These are phyloP conservation scores for Penicillium sclerotigenum DNA, from an alignment of 2,329 filamentous ascomycete genomes.

Conservation along the genomic window DNA sequence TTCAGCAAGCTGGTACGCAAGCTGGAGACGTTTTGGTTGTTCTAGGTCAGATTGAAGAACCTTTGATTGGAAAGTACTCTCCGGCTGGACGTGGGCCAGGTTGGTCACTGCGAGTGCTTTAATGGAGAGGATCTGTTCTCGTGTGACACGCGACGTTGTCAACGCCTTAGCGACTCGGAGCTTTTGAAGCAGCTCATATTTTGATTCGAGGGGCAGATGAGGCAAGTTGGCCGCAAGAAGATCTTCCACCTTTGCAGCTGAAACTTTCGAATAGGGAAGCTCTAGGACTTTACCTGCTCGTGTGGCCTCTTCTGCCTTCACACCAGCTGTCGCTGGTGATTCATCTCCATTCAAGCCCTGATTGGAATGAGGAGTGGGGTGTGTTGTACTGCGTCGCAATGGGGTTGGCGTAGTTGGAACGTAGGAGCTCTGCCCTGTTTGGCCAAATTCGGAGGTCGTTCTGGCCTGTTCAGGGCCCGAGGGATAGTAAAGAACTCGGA, in stretches of 20 bases:
- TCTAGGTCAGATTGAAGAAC: slow-evolving; percentile 84
- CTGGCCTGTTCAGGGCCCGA: slow-evolving; percentile 35
- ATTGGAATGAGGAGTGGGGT: slow-evolving; percentile 52
- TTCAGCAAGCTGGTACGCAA: slow-evolving; percentile 89
- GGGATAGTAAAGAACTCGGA: slow-evolving; percentile 77
- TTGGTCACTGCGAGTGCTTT: slow-evolving; percentile 87
- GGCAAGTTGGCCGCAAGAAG: slow-evolving; percentile 46
- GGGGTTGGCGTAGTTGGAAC: slow-evolving; percentile 71
- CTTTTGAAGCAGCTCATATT: slow-evolving; percentile 82
- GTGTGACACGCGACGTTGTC: slow-evolving; percentile 59
- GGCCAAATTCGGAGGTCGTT: slow-evolving; percentile 29
- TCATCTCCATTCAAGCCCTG: slow-evolving; percentile 46
- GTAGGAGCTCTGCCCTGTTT: slow-evolving; percentile 40
- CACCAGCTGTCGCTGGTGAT: slow-evolving; percentile 50
- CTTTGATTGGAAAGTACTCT: slow-evolving; percentile 79
- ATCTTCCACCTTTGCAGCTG: slow-evolving; percentile 37
- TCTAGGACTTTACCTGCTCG: slow-evolving; percentile 59
- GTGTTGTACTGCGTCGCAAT: slow-evolving; percentile 64
- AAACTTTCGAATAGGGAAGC: slow-evolving; percentile 53
- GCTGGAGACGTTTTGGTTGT: slow-evolving; percentile 81
- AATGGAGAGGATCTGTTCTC: slow-evolving; percentile 74
- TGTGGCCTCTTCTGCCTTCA: slow-evolving; percentile 36
- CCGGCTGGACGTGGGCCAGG: slow-evolving; percentile 81
- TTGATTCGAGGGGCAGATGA: slow-evolving; percentile 67
- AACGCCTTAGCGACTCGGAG: slow-evolving; percentile 81